A percentile compares a stretch with the other conserved stretches of the same genome.
Evolutionary conservation across 2,329 filamentous ascomycete genomes (phyloP).

Genomic region (Escovopsis sp.): DNA sequence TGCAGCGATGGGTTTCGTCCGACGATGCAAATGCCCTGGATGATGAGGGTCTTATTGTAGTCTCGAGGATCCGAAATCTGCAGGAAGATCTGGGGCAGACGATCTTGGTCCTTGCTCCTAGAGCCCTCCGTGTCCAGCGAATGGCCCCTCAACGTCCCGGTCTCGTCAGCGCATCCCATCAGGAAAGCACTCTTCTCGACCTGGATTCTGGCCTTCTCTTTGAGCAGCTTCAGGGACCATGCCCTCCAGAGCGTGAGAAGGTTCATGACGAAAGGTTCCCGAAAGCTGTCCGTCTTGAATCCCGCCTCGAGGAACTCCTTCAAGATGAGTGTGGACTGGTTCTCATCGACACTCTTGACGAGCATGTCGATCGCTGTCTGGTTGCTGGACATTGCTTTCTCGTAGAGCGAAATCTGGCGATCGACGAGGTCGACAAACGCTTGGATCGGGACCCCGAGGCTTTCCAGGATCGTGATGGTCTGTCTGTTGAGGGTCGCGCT

Average conservation of each 20-base stretch:
- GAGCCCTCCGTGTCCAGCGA: conserved; percentile 29
- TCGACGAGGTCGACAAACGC: conserved; percentile 55
- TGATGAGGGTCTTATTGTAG: conserved; percentile 41
- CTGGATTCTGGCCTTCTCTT: conserved; percentile 78
- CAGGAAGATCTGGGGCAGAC: conserved; percentile 75
- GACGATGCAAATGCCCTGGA: conserved; percentile 66
- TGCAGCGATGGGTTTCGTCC: conserved; percentile 90
- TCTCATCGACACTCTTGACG: conserved; percentile 66
- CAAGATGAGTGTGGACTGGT: conserved; percentile 60
- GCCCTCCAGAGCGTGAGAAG: conserved; percentile 71
- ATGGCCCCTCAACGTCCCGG: conserved; percentile 57
- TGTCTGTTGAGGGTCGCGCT: conserved; percentile 78
- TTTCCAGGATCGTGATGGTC: conserved; percentile 70
- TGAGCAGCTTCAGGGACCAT: conserved; percentile 79
- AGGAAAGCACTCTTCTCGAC: conserved; percentile 76
- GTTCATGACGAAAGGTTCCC: conserved; percentile 71
- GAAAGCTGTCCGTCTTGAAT: conserved; percentile 46
- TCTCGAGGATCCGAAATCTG: conserved; percentile 52
- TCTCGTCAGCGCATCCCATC: conserved; percentile 81
- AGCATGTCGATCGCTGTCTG: conserved; percentile 51
- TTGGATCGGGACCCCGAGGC: conserved; percentile 52
- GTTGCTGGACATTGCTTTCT: conserved; percentile 53
- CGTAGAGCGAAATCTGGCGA: conserved; percentile 51
- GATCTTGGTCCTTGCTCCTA: conserved; percentile 26
- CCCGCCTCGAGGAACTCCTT: conserved; percentile 64